Evolutionary conservation across 495 filamentous ascomycete genomes (phyloP).

Genomic region (Patellaria atrata): DNA sequence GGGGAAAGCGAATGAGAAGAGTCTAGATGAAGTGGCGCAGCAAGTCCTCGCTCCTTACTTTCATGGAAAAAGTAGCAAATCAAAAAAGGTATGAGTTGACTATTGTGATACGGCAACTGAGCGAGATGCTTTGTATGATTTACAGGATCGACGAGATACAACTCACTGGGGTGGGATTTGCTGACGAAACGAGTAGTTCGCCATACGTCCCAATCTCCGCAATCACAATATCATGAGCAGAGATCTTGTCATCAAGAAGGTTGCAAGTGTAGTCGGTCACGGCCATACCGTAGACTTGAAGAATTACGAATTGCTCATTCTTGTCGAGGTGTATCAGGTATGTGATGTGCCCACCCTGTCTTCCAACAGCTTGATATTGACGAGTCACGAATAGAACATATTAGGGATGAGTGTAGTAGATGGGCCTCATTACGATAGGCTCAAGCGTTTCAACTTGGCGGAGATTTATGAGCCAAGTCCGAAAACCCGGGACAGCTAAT

Average conservation of each 20-base stretch:
- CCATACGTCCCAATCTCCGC: constrained; percentile 73
- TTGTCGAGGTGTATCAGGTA: constrained; percentile 85
- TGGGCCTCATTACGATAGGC: constrained; percentile 49
- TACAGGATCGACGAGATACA: no score
- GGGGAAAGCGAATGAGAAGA: constrained; percentile 64
- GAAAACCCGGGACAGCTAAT: no score
- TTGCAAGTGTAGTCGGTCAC: constrained; percentile 52
- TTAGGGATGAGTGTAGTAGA: constrained; percentile 69
- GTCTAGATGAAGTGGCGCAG: constrained; percentile 54
- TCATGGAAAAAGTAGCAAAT: constrained; percentile 29
- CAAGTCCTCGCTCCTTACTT: constrained; percentile 62
- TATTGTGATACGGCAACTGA: no score
- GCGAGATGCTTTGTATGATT: no score
- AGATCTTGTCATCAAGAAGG: constrained; percentile 59
- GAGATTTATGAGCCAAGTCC: constrained; percentile 44
- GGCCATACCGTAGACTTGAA: constrained; percentile 73
- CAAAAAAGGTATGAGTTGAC: constrained; percentile 20
- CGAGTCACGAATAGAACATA: constrained; percentile 39
- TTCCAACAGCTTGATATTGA: constrained; percentile 6
- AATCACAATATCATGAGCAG: constrained; percentile 64
- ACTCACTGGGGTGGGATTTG: no score
- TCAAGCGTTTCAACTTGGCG: constrained; percentile 59
- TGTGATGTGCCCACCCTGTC: constrained; percentile 19
- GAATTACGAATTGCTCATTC: constrained; percentile 66
- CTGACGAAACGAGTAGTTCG: constrained; percentile 65